Percentiles rank a stretch among this genome's conserved stretches.
phyloP scores from a whole-genome alignment of 2,329 filamentous ascomycete species.

The Bipolaris zeicola region DNA sequence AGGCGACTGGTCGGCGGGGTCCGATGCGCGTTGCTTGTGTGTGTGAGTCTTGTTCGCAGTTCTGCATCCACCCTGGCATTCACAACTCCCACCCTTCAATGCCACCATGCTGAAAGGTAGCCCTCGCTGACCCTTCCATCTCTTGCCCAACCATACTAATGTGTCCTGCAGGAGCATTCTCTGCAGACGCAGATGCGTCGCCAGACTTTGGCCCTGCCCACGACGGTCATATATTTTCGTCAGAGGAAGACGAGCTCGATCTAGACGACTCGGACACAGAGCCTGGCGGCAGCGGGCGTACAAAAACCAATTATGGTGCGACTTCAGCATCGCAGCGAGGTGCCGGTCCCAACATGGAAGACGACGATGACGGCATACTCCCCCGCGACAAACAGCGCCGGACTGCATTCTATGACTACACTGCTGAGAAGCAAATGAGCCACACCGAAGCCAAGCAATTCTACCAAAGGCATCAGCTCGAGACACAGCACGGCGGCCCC shows the following conservation, averaged over 20 bases:
- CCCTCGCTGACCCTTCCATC: conserved; percentile 5
- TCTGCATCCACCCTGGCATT: conserved; percentile 18
- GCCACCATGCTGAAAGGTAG: conserved; percentile 39
- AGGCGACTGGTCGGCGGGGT: conserved; percentile 20
- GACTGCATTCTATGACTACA: conserved; percentile 91
- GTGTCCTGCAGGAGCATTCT: conserved; percentile 28
- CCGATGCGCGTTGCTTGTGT: conserved; percentile 16
- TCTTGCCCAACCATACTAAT: conserved; percentile 13
- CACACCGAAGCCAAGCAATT: conserved; percentile 95
- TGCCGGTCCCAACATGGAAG: conserved; percentile 33
- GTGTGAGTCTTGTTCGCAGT: conserved; percentile 11
- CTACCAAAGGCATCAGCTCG: conserved; percentile 85
- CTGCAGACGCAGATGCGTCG: conserved; percentile 45
- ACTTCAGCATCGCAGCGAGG: conserved; percentile 25
- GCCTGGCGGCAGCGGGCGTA: conserved; percentile 15
- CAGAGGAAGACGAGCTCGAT: conserved; percentile 44
- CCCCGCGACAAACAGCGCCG: conserved; percentile 63
- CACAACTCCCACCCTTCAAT: conserved; percentile 19
- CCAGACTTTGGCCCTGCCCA: conserved; percentile 41
- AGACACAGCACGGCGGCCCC: conserved; percentile 54
- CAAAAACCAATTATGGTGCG: conserved; percentile 27
- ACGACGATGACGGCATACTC: conserved; percentile 47
- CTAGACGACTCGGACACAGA: conserved; percentile 40
- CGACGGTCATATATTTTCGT: conserved; percentile 44
- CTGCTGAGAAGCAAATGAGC: conserved; percentile 91